Evolutionary conservation across 257 asterid species (phyloP), one percentile per base, ranked within the genome.

Genomic region (Plantago elongata): DNA sequence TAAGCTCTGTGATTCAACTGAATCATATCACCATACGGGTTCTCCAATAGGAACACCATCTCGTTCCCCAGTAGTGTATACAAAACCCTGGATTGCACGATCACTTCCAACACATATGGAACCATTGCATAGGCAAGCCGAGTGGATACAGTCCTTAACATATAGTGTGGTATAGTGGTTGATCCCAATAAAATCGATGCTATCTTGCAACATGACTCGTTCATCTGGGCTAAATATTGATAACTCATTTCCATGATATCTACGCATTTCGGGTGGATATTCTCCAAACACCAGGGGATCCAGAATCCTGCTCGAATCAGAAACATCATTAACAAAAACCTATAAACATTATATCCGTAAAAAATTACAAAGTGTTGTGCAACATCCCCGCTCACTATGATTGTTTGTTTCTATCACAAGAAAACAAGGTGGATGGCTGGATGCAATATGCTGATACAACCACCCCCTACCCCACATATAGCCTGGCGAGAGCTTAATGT

Each of bases 231-330:
- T 74, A 77, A 90, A 90, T 2, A 5, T 74, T 4, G 88, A 91
- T 16, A 90, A 61, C 52, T 80, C 77, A 48, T 54, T 66, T 60
- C 88, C 86, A n/a, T 63, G 92, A 69, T 78, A 74, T 13, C 59
- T 72, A 42, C 67, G 81, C 97, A 89, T 89, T 77, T 89, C 95
- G 12, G 72, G 80, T 61, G 97, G 97, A 71, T 89, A 87, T 50
- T 89, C 84, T 7, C 95, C 97, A 42, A 71, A 77, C 50, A 90
- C 69, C 3, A 84, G 66, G 1, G 95, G 94, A 74, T 89, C 97
- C 62, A 81, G 64, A 14, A 54, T 64, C 95, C 95, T 89, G 65
- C 66, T 63, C 13, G 15, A 63, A 3, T 22, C 16, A 9, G 2
- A n/a, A 49, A 17, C 27, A 9, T 14, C 40, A 34, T 34, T 34